Evolutionary conservation across 805 yeast species (phyloP).

Genomic region (Sugiyamaella chiloensis): DNA sequence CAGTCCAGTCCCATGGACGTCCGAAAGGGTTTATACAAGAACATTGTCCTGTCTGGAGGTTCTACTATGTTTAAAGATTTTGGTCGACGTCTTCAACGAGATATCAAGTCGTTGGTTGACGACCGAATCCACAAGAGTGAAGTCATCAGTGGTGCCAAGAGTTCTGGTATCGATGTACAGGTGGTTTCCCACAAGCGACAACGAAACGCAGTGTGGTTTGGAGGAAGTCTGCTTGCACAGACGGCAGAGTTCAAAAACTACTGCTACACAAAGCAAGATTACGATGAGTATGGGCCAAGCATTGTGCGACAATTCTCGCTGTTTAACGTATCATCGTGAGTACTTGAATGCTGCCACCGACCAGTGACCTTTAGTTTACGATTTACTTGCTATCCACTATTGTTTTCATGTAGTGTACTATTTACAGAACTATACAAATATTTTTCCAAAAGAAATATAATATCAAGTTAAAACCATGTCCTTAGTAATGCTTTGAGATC

Average conservation of each 20-base stretch:
- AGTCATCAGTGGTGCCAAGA: conserved; percentile 63
- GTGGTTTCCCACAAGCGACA: conserved; percentile 97
- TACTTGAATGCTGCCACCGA: no score
- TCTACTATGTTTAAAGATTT: conserved; percentile 98
- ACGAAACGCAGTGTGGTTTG: conserved; percentile 99
- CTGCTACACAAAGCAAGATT: conserved; percentile 95
- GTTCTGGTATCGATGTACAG: conserved; percentile 94
- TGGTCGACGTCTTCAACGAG: conserved; percentile 96
- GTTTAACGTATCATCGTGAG: conserved; percentile 77
- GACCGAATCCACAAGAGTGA: conserved; percentile 85
- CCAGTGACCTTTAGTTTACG: no score
- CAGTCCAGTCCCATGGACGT: conserved; percentile 97
- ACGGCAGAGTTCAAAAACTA: conserved; percentile 94
- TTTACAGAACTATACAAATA: neutral
- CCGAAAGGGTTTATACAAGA: conserved; percentile 91
- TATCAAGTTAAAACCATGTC: conserved; percentile 29
- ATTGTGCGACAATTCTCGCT: conserved; percentile 96
- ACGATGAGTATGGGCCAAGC: conserved; percentile 96
- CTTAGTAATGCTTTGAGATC: conserved; percentile 37
- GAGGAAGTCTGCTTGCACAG: conserved; percentile 95
- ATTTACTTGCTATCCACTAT: no score
- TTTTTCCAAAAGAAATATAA: neutral
- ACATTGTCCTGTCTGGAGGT: conserved; percentile 95
- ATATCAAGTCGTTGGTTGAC: conserved; percentile 79
- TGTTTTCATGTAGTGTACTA: no score